Conservation (phyloP, 2,329 filamentous ascomycete species). For the Pseudocercospora musae region DNA sequence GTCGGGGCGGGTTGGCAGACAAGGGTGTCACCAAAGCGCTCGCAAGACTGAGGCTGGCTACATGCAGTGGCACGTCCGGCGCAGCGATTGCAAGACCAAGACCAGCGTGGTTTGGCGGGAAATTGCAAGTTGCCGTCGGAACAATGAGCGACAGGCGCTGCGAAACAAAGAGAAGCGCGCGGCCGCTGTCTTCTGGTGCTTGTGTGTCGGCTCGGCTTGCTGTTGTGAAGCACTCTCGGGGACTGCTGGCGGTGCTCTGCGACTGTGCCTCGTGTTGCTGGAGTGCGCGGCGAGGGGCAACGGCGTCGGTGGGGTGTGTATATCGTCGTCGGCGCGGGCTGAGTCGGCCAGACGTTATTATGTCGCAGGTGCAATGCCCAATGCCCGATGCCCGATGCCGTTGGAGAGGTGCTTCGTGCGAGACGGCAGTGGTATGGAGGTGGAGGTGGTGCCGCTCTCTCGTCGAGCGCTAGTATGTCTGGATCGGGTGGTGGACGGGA, state of each 20-base stretch:
- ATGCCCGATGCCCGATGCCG: too few relatives aligned
- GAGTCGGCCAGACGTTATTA: neutral
- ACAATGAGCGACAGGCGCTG: slow-evolving; percentile 25
- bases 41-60: slow-evolving; percentile 20
- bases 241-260: slow-evolving; percentile 1
- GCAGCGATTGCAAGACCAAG: slow-evolving; percentile 17
- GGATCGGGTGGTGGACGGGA: neutral
- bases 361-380: neutral
- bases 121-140: slow-evolving; percentile 19
- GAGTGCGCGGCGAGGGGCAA: slow-evolving; percentile 7
- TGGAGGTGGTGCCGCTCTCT: neutral
- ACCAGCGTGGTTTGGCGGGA: slow-evolving; percentile 19
- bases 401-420: neutral
- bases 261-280: neutral
- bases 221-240: slow-evolving; percentile 1
- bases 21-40: slow-evolving; percentile 20
- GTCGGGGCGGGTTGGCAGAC: slow-evolving; percentile 17
- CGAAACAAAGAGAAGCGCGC: slow-evolving; percentile 17
- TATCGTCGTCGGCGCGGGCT: neutral
- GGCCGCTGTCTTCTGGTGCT: slow-evolving; percentile 8
- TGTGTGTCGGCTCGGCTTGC: slow-evolving; percentile 11
- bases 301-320: slow-evolving; percentile 1
- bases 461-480: neutral
- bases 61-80: slow-evolving; percentile 19
- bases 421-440: neutral